Evolutionary conservation across 2,329 filamentous ascomycete species (phyloP).

Genomic region (Karstenula rhodostoma): DNA sequence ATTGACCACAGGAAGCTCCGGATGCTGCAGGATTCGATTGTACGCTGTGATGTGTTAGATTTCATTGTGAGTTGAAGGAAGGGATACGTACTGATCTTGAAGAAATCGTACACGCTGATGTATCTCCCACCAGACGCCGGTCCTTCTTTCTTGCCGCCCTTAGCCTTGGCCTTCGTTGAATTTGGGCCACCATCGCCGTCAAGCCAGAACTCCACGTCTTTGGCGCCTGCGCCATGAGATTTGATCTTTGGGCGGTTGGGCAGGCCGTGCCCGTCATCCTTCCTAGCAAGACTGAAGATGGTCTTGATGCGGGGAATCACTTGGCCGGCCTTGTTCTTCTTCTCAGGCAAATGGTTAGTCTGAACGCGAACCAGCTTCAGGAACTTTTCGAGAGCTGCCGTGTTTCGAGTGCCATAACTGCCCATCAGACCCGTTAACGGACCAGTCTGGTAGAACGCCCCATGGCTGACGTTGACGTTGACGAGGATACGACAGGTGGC

Average conservation of each 20-base stretch:
- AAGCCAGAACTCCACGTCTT: constrained; percentile 36
- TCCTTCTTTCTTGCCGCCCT: constrained; percentile 1
- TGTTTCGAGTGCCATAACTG: constrained; percentile 24
- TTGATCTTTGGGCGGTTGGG: not conserved
- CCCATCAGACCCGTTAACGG: constrained; percentile 44
- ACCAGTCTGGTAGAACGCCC: constrained; percentile 62
- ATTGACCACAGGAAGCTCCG: constrained; percentile 33
- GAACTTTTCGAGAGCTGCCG: constrained; percentile 42
- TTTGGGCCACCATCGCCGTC: constrained; percentile 17
- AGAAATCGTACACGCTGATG: constrained; percentile 33
- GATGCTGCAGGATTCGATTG: constrained; percentile 19
- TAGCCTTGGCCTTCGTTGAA: constrained; percentile 16
- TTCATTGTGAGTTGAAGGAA: not conserved
- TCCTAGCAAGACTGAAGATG: constrained; percentile 49
- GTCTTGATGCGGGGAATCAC: constrained; percentile 50
- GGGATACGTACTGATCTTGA: constrained; percentile 23
- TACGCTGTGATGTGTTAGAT: constrained; percentile 16
- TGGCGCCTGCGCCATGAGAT: constrained; percentile 29
- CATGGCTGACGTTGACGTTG: constrained; percentile 68
- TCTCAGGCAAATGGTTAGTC: constrained; percentile 49
- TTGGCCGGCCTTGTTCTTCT: constrained; percentile 41
- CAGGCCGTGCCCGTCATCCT: constrained; percentile 40
- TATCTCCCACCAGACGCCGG: constrained; percentile 20
- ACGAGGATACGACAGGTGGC: constrained; percentile 65
- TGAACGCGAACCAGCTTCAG: constrained; percentile 42